These are phyloP conservation scores for Thymus mandschuricus DNA, from an alignment of 257 asterid genomes.

Conservation along the genomic window DNA sequence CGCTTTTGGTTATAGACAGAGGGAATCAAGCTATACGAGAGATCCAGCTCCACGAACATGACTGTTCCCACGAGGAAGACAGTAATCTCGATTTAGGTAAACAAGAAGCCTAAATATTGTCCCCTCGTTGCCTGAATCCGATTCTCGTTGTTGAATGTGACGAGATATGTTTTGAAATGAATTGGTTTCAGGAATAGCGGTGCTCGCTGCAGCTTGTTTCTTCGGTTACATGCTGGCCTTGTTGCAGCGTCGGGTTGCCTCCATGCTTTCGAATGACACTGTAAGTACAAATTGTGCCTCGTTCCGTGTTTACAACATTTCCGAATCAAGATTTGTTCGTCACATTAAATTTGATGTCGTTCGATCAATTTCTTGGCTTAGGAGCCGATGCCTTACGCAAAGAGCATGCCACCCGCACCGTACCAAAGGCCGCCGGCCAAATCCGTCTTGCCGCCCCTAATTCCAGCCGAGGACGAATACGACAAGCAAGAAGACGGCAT, in stretches of 20 bases:
- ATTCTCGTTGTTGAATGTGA: neutral
- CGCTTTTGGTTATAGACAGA: constrained; percentile 81
- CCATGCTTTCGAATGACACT: constrained; percentile 49
- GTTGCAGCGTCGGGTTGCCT: constrained; percentile 63
- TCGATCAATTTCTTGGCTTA: constrained; percentile 26
- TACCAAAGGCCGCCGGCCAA: constrained; percentile 55
- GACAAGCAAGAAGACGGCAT: constrained; percentile 71
- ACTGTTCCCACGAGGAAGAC: constrained; percentile 67
- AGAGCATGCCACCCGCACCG: constrained; percentile 59
- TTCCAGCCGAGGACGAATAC: constrained; percentile 67
- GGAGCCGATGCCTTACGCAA: constrained; percentile 54
- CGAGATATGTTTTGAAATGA: neutral
- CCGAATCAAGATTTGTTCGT: neutral
- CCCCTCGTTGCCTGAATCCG: constrained; percentile 9
- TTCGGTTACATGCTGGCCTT: constrained; percentile 92
- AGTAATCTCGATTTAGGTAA: constrained; percentile 71
- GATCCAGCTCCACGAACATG: constrained; percentile 79
- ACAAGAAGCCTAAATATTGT: neutral
- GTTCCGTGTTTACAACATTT: neutral
- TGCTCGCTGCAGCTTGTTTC: constrained; percentile 78
- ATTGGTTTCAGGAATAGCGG: constrained; percentile 66
- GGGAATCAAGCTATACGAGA: constrained; percentile 95
- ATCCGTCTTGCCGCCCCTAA: constrained; percentile 73
- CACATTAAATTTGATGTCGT: neutral
- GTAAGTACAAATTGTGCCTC: constrained; percentile 43